Evolutionary conservation across 2,329 filamentous ascomycete species (phyloP).

Genomic region (Verticillium isaacii): DNA sequence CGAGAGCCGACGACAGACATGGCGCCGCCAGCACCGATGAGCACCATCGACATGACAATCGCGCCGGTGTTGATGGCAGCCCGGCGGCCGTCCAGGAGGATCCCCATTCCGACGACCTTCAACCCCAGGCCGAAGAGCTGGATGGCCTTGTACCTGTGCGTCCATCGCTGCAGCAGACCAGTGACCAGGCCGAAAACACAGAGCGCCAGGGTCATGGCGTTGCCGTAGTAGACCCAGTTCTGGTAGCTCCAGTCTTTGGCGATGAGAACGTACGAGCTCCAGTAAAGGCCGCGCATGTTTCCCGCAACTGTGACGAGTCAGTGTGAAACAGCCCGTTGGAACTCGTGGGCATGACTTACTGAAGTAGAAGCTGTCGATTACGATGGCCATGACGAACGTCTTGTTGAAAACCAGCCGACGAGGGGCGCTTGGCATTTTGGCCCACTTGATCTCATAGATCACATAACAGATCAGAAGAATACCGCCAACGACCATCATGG

Average conservation of each 20-base stretch:
- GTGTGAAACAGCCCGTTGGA: background rate
- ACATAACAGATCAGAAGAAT: conserved; percentile 38
- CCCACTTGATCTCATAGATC: conserved; percentile 38
- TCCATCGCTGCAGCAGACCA: conserved; percentile 8
- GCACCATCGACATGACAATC: conserved; percentile 74
- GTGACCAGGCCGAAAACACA: conserved; percentile 8
- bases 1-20: conserved; percentile 10
- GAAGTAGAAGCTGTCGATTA: conserved; percentile 9
- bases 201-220: conserved; percentile 8
- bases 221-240: conserved; percentile 11
- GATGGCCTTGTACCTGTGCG: conserved; percentile 8
- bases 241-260: conserved; percentile 9
- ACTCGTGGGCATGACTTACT: background rate
- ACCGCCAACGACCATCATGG: conserved; percentile 36
- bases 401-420: conserved; percentile 10
- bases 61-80: conserved; percentile 6
- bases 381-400: conserved; percentile 9
- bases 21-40: conserved; percentile 54
- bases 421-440: conserved; percentile 9
- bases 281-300: conserved; percentile 8
- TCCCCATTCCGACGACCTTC: conserved; percentile 22
- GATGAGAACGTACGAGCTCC: conserved; percentile 10
- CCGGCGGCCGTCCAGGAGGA: conserved; percentile 8
- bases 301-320: conserved; percentile 3
- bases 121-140: conserved; percentile 16